These are phyloP conservation scores for Botryobasidium botryosum DNA, from an alignment of 768 basidiomycete genomes.

Conservation along the genomic window DNA sequence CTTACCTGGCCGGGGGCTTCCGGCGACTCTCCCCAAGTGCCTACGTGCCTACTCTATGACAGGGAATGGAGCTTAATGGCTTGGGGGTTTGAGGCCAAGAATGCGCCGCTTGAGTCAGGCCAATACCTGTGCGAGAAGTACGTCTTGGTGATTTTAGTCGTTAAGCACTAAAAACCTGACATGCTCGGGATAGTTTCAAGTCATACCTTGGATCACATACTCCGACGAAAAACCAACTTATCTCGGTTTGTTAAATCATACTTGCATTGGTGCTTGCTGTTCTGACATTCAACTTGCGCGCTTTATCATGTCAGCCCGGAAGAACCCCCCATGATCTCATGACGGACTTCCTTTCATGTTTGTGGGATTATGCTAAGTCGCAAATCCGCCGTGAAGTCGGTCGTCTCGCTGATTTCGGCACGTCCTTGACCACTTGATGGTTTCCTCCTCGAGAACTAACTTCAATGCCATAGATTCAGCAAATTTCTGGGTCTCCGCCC, in stretches of 20 bases:
- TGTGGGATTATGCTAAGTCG: constrained; percentile 81
- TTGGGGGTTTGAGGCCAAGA: constrained; percentile 83
- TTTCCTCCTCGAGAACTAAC: neutral
- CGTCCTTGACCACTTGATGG: too few species aligned
- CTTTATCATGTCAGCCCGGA: neutral
- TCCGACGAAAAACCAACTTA: too few species aligned
- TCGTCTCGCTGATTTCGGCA: constrained; percentile 69
- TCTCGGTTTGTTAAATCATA: too few species aligned
- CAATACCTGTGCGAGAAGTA: constrained; percentile 42
- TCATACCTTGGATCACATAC: neutral
- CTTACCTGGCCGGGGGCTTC: constrained; percentile 72
- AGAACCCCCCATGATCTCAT: constrained; percentile 42
- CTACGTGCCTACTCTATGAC: constrained; percentile 74
- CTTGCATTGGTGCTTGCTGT: too few species aligned
- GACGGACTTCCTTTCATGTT: constrained; percentile 61
- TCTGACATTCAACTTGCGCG: too few species aligned
- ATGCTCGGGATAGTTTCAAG: neutral
- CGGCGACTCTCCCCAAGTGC: constrained; percentile 76
- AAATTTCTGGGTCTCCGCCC: constrained; percentile 30
- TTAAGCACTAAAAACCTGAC: neutral
- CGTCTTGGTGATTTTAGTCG: constrained; percentile 1
- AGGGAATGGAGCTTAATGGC: constrained; percentile 53
- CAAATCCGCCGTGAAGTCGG: constrained; percentile 80
- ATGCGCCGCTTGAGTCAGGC: constrained; percentile 49
- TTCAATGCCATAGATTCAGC: neutral